Evolutionary conservation across 768 basidiomycete genomes (phyloP).

Genomic region (Pleurotus eryngii): DNA sequence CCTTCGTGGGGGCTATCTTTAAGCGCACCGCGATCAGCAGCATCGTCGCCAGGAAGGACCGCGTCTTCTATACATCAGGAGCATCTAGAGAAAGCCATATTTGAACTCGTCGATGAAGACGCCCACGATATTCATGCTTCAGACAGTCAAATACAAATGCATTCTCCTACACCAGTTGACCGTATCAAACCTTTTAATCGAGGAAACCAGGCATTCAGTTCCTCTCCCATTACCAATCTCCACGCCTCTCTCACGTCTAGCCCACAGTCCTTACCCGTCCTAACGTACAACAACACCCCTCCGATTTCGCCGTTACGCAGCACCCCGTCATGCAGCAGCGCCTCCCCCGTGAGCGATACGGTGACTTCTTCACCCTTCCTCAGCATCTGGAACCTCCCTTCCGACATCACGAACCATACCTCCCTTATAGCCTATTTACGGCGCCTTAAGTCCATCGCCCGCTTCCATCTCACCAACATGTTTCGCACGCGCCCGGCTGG

Average conservation of each 20-base stretch:
- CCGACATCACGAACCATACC: background rate
- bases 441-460: slow-evolving; percentile 6
- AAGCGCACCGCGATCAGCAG: background rate
- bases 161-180: background rate
- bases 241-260: background rate
- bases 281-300: slow-evolving; percentile 2
- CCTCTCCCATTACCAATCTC: background rate
- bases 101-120: slow-evolving; percentile 6
- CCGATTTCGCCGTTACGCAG: slow-evolving; percentile 2
- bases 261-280: slow-evolving; percentile 4
- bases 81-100: slow-evolving; percentile 4
- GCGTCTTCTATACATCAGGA: background rate
- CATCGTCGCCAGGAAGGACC: background rate
- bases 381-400: slow-evolving; percentile 2
- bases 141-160: background rate
- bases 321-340: slow-evolving; percentile 1
- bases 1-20: background rate
- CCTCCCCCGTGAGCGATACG: background rate
- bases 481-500: slow-evolving; percentile 1
- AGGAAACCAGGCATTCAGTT: background rate
- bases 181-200: slow-evolving; percentile 4
- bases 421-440: slow-evolving; percentile 3
- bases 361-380: background rate
- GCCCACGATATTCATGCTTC: background rate
- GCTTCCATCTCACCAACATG: slow-evolving; percentile 4